phyloP scores from a whole-genome alignment of 805 yeast genomes.

The Peterozyma toletana region DNA sequence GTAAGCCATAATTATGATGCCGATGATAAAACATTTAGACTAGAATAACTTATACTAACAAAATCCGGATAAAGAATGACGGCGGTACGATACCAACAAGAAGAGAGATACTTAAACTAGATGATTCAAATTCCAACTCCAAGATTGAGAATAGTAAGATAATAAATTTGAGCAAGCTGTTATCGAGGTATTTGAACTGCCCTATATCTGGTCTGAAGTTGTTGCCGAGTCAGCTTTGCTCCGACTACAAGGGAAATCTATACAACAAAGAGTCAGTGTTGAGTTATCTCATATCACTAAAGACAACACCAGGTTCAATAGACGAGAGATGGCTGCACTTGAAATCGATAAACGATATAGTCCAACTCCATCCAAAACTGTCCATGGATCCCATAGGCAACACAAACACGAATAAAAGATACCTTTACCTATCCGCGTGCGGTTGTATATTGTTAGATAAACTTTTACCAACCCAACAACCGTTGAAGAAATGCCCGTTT shows the following conservation, averaged over 20 bases:
- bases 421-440: too few species aligned
- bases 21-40: too few species aligned
- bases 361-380: background rate
- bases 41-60: slow-evolving; percentile 1
- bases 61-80: slow-evolving; percentile 37
- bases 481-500: too few species aligned
- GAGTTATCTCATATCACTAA: slow-evolving; percentile 32
- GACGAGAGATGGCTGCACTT: background rate
- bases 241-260: slow-evolving; percentile 62
- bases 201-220: slow-evolving; percentile 20
- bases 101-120: slow-evolving; percentile 33
- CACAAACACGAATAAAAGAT: too few species aligned
- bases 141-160: background rate
- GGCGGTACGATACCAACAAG: slow-evolving; percentile 69
- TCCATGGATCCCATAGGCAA: too few species aligned
- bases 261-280: slow-evolving; percentile 59
- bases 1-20: too few species aligned
- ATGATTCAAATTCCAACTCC: slow-evolving; percentile 1
- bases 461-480: too few species aligned
- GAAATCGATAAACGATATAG: background rate
- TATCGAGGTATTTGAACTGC: background rate
- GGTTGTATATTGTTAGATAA: too few species aligned
- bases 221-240: slow-evolving; percentile 23
- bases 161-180: background rate
- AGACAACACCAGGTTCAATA: background rate